A percentile compares a stretch with the other conserved stretches of the same genome.
These are phyloP conservation scores for Isabelozyma gotoi DNA, from an alignment of 805 yeast species.

Conservation along the genomic window DNA sequence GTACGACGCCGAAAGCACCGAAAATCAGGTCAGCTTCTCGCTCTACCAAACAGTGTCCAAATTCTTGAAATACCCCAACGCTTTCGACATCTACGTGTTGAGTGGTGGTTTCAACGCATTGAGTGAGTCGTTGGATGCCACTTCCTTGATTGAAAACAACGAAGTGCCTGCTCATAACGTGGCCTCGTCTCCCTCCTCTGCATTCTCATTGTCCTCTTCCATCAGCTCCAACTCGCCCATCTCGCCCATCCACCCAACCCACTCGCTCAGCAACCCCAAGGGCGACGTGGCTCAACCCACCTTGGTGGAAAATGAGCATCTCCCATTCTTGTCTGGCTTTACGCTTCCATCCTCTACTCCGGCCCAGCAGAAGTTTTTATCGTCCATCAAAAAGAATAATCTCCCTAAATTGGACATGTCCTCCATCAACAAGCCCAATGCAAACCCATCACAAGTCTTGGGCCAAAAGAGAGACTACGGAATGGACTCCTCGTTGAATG, in stretches of 20 bases:
- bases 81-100: conserved; percentile 20
- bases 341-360: conserved; percentile 42
- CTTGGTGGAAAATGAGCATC: neutral
- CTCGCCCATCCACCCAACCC: conserved; percentile 2
- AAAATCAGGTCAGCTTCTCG: conserved; percentile 18
- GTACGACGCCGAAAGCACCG: conserved; percentile 32
- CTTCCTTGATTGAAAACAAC: neutral
- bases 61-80: conserved; percentile 18
- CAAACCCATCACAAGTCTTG: neutral
- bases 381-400: conserved; percentile 31
- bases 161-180: neutral
- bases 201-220: conserved; percentile 10
- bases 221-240: conserved; percentile 4
- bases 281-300: too few species aligned
- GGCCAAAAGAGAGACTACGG: conserved; percentile 2
- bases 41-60: conserved; percentile 35
- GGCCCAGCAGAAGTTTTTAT: conserved; percentile 32
- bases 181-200: conserved; percentile 3
- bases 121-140: neutral
- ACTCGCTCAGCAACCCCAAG: conserved; percentile 1
- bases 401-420: conserved; percentile 21
- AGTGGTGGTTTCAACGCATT: conserved; percentile 25
- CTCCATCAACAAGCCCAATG: conserved; percentile 1
- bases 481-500: conserved; percentile 1
- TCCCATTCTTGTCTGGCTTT: conserved; percentile 33